Evolutionary conservation across 2,329 filamentous ascomycete species (phyloP), one percentile per base, ranked within the genome.

Genomic region (Ophiostoma triangulosporum): DNA sequence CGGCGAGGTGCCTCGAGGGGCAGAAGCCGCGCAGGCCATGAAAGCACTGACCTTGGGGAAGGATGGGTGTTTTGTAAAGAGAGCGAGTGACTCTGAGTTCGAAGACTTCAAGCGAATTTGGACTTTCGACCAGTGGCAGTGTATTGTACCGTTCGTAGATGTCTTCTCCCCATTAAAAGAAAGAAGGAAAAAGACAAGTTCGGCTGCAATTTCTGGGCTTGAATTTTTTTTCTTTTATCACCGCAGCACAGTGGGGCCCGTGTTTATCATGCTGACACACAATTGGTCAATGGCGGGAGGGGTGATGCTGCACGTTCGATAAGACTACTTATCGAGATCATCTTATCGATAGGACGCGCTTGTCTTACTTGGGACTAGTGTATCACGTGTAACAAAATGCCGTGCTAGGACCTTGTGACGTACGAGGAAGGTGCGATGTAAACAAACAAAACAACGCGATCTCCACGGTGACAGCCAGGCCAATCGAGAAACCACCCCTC

Each of bases 81-180:
- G 14, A 35, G 27, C 38, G 27, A 35, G 51, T 6, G 32, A 48
- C 22, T 26, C 33, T 52, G 59, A 58, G 58, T 57, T 61, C 57
- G 56, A 61, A 61, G 59, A 59, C 54, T 36, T 56, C 59, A 48
- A 58, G 54, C 56, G 57, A 60, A 56, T 22, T 54, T 56, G 56
- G 55, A 60, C 56, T 58, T 59, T 59, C 57, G 56, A 57, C 56
- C 56, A 57, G 56, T 60, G 52, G 54, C 54, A 60, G 59, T 58
- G 56, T 60, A 55, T 57, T 55, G 55, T 56, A 60, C 58, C 57
- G 50, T 61, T 61, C 57, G 56, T 45, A 56, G 57, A 38, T 60
- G 55, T 58, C 60, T 61, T 61, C 60, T 61, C 60, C 60, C 60
- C 60, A 62, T 60, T 59, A 52, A 58, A 61, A 60, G 57, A 58